Conservation (phyloP, 345 rosid species). For the Citropsis articulata region DNA sequence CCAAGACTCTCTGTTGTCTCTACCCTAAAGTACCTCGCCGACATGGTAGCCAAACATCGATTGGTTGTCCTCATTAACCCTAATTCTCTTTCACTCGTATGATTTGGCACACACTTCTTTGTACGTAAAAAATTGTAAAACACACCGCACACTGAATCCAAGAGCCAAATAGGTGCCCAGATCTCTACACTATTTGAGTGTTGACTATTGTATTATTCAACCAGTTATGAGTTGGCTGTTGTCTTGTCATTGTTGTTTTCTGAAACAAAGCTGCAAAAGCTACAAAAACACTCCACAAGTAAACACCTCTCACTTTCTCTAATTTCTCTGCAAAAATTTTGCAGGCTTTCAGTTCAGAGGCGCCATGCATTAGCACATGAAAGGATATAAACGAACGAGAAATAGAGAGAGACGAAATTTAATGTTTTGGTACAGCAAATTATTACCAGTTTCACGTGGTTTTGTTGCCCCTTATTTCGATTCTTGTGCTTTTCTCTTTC, state of each 20-base stretch:
- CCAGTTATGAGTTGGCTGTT: neutral
- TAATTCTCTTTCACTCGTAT: neutral
- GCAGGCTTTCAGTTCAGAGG: neutral
- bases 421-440: neutral
- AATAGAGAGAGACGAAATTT: neutral
- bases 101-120: neutral
- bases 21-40: neutral
- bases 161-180: neutral
- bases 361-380: neutral
- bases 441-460: conserved; percentile 23
- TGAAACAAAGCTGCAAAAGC: neutral
- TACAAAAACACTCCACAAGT: neutral
- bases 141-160: neutral
- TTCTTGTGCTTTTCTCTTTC: neutral
- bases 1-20: neutral
- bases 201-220: neutral
- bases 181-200: neutral
- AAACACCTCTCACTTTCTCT: neutral
- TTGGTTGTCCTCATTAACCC: neutral
- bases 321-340: neutral
- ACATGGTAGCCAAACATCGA: neutral
- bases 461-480: conserved; percentile 8
- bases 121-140: neutral
- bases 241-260: neutral
- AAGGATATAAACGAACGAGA: neutral